phyloP scores from a whole-genome alignment of 345 rosid species.

The Eucalyptus leucophloia region DNA sequence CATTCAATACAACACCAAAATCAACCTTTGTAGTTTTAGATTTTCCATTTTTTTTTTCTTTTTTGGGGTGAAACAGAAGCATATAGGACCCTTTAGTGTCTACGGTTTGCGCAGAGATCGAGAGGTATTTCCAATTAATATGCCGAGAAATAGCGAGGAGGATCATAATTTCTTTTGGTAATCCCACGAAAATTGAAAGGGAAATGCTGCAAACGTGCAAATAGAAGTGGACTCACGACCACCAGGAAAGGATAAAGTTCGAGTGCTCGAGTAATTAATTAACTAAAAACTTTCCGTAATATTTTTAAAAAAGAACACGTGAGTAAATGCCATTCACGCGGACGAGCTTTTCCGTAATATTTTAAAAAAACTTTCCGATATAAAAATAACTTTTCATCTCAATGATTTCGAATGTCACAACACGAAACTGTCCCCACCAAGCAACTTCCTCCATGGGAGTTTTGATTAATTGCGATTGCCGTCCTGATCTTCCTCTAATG shows the following conservation, averaged over 20 bases:
- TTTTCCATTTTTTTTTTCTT: background rate
- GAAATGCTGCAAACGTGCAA: background rate
- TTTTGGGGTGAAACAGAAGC: background rate
- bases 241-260: background rate
- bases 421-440: background rate
- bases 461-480: background rate
- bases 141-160: background rate
- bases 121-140: background rate
- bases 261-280: background rate
- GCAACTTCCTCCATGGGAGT: background rate
- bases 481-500: background rate
- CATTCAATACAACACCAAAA: background rate
- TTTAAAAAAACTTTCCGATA: background rate
- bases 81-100: background rate
- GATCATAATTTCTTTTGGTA: background rate
- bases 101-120: background rate
- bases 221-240: background rate
- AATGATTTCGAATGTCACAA: background rate
- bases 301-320: background rate
- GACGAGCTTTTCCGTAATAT: background rate
- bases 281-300: too few relatives aligned
- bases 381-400: background rate
- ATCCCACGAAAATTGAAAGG: background rate
- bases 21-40: background rate
- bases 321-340: background rate